Evolutionary conservation across 768 basidiomycete species (phyloP).

Genomic region (Lentinula sp.): DNA sequence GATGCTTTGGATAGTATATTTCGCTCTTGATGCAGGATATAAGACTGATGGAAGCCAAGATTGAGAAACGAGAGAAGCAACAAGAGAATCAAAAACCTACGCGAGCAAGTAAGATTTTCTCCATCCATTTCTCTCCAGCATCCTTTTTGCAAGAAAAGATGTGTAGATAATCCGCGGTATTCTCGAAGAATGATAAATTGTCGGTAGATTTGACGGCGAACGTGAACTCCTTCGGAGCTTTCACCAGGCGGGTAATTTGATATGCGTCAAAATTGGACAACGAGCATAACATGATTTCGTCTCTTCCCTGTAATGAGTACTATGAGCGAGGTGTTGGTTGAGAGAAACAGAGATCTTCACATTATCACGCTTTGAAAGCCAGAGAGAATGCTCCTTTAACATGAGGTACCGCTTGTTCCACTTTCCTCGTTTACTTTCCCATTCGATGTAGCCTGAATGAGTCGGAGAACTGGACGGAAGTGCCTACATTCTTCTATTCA

Average conservation of each 20-base stretch:
- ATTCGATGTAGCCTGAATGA: slow-evolving; percentile 68
- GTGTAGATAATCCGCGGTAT: slow-evolving; percentile 83
- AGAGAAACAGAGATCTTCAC: slow-evolving; percentile 34
- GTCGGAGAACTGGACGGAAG: slow-evolving; percentile 40
- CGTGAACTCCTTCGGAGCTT: slow-evolving; percentile 77
- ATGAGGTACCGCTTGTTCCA: slow-evolving; percentile 93
- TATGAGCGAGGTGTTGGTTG: slow-evolving; percentile 3
- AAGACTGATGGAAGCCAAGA: slow-evolving; percentile 48
- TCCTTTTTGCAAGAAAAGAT: slow-evolving; percentile 72
- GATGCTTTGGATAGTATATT: slow-evolving; percentile 53
- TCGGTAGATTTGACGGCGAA: slow-evolving; percentile 90
- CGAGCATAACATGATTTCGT: slow-evolving; percentile 76
- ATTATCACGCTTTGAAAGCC: slow-evolving; percentile 84
- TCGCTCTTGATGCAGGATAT: slow-evolving; percentile 76
- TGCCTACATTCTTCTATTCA: slow-evolving; percentile 18
- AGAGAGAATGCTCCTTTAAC: slow-evolving; percentile 80
- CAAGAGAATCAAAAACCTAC: slow-evolving; percentile 37
- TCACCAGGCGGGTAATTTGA: slow-evolving; percentile 65
- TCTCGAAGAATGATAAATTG: slow-evolving; percentile 81
- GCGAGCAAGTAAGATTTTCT: slow-evolving; percentile 74
- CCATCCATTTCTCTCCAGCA: slow-evolving; percentile 74
- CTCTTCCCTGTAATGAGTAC: slow-evolving; percentile 63
- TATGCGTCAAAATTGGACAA: slow-evolving; percentile 89
- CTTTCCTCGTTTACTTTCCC: slow-evolving; percentile 87
- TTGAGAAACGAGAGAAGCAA: not conserved